Conservation (phyloP, 2,329 filamentous ascomycete species). For the Orbilia quercus region DNA sequence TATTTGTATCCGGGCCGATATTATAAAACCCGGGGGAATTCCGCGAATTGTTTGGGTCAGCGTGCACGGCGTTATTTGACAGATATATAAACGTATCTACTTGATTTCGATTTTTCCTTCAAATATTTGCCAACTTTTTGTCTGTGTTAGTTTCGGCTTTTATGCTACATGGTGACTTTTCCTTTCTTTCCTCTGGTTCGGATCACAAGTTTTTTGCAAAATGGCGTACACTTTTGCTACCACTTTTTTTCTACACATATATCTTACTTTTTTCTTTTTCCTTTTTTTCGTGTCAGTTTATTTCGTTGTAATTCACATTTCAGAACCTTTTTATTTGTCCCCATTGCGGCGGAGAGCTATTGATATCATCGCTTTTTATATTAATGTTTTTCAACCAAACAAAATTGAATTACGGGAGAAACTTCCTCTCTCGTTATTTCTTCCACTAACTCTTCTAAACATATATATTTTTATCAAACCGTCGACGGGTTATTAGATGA, state of each 20-base stretch:
- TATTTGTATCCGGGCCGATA: slow-evolving; percentile 30
- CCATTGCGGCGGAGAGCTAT: neutral
- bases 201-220: slow-evolving; percentile 8
- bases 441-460: no score
- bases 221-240: slow-evolving; percentile 13
- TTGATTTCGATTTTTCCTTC: slow-evolving; percentile 8
- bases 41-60: slow-evolving; percentile 31
- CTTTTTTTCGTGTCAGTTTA: neutral
- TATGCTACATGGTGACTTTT: neutral
- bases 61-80: slow-evolving; percentile 42
- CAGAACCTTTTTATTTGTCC: neutral
- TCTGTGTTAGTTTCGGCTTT: neutral
- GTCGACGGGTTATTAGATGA: no score
- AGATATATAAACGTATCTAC: slow-evolving; percentile 16
- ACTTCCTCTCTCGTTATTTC: neutral
- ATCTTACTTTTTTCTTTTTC: slow-evolving; percentile 1
- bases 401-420: slow-evolving; percentile 1
- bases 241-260: neutral
- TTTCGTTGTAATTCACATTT: neutral
- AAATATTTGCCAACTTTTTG: no score
- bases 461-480: no score
- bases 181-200: slow-evolving; percentile 7
- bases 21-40: slow-evolving; percentile 16
- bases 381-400: slow-evolving; percentile 10
- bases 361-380: neutral